Percentiles rank a stretch among this genome's conserved stretches.
Conservation (phyloP, 164 flowering plant genomes). For the Tetrastigma voinierianum region DNA sequence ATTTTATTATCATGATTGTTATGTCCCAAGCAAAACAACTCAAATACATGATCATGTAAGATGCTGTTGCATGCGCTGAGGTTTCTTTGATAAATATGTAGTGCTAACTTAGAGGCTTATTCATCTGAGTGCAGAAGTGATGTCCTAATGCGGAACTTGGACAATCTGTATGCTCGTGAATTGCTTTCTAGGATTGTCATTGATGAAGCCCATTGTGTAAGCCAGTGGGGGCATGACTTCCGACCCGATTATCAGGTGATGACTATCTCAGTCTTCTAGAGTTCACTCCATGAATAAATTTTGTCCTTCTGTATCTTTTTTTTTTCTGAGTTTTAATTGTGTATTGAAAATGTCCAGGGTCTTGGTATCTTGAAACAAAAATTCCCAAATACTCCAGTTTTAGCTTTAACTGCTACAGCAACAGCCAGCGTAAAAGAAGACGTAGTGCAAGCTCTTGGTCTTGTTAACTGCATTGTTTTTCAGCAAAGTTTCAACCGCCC, state of each 20-base stretch:
- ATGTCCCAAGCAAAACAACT: not conserved
- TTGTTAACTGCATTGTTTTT: slow-evolving; percentile 81
- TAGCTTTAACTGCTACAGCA: slow-evolving; percentile 98
- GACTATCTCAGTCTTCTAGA: not conserved
- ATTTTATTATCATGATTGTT: too few species aligned
- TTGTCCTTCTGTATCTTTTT: too few species aligned
- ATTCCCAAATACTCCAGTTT: slow-evolving; percentile 82
- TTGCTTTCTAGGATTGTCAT: slow-evolving; percentile 85
- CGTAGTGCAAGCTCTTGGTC: slow-evolving; percentile 98
- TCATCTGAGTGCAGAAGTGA: slow-evolving; percentile 73
- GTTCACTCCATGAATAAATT: not conserved
- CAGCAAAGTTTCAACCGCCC: slow-evolving; percentile 97
- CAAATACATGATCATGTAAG: not conserved
- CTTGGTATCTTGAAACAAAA: slow-evolving; percentile 95
- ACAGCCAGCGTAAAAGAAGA: slow-evolving; percentile 97
- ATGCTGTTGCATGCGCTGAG: not conserved
- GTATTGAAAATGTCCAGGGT: slow-evolving; percentile 43
- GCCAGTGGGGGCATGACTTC: slow-evolving; percentile 99
- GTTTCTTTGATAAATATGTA: not conserved
- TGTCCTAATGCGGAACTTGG: slow-evolving; percentile 75
- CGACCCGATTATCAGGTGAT: slow-evolving; percentile 98
- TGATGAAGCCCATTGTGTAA: slow-evolving; percentile 99
- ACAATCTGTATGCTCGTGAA: slow-evolving; percentile 65
- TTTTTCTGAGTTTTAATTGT: too few species aligned
- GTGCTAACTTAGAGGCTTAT: not conserved